A percentile compares a stretch with the other conserved stretches of the same genome.
These are phyloP conservation scores for Leccinum boreale DNA, from an alignment of 768 basidiomycete genomes.

Conservation along the genomic window DNA sequence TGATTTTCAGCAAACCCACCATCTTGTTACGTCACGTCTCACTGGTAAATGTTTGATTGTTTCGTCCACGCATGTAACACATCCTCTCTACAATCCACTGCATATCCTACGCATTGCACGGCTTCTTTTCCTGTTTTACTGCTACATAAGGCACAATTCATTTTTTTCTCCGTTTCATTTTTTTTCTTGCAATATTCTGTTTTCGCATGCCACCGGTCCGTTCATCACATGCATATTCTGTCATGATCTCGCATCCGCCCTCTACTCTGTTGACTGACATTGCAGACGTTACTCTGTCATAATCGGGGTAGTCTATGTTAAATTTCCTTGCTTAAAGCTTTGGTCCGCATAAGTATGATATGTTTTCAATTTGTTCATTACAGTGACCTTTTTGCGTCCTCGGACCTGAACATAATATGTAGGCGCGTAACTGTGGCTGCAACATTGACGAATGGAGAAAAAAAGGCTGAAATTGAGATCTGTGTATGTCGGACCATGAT, in stretches of 20 bases:
- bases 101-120: constrained; percentile 25
- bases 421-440: neutral
- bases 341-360: constrained; percentile 22
- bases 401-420: neutral
- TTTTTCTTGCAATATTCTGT: constrained; percentile 8
- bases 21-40: constrained; percentile 15
- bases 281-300: constrained; percentile 15
- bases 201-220: constrained; percentile 24
- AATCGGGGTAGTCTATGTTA: constrained; percentile 14
- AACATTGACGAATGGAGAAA: neutral
- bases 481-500: neutral
- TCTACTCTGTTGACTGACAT: constrained; percentile 8
- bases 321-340: constrained; percentile 13
- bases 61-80: constrained; percentile 23
- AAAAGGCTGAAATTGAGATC: neutral
- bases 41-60: constrained; percentile 19
- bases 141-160: constrained; percentile 15
- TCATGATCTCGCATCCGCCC: constrained; percentile 19
- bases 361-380: constrained; percentile 5
- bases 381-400: constrained; percentile 5
- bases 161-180: constrained; percentile 2
- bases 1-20: constrained; percentile 12
- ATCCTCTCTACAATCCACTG: constrained; percentile 17
- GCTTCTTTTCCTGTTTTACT: constrained; percentile 12
- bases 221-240: constrained; percentile 9